Evolutionary conservation across 1,284 basidiomycete species (phyloP), one percentile per base, ranked within the genome.

Genomic region (Heliocybe sulcata): DNA sequence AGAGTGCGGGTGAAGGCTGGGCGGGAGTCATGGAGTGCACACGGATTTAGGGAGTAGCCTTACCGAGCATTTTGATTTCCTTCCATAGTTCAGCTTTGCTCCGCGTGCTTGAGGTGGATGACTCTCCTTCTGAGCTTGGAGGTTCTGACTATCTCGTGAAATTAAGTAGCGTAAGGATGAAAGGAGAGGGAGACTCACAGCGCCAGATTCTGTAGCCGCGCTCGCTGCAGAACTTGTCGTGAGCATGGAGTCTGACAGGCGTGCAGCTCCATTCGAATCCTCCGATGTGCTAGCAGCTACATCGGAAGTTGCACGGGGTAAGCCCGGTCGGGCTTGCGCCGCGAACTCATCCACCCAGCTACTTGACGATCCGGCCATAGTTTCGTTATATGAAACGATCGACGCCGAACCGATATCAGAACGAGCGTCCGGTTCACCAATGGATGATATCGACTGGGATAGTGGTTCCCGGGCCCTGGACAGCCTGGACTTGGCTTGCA

Each of bases 1-100:
- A 96, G 69, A n/a, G 90, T 87, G 52, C 93, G 79, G 2, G 92
- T 92, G 63, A 96, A 83, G 1, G 93, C 88, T 92, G 56, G 1
- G 54, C 9, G 19, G 50, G n/a, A 23, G 3, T 10, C 0, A 22
- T 27, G 50, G 10, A 33, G 48, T 26, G 33, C 14, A 38, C 49
- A 38, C 51, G 52, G 27, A 57, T 16, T 45, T 20, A 54, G 16
- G 51, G 57, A 52, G 19, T 23, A 16, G 19, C 66, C 81, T 54
- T 63, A 92, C 90, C 85, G 2, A 91, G 77, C 53, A 90, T 81
- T 65, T 92, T 92, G 49, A 94, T 79, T 66, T 92, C 87, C 57
- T 83, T 82, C 91, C 91, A 94, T 14, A 94, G 72, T 60, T 92
- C 86, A 0, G 78, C 79, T 70, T 86, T 85, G 23, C 77, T 80